phyloP scores from a whole-genome alignment of 805 yeast genomes.

The Starmerella bombicola region DNA sequence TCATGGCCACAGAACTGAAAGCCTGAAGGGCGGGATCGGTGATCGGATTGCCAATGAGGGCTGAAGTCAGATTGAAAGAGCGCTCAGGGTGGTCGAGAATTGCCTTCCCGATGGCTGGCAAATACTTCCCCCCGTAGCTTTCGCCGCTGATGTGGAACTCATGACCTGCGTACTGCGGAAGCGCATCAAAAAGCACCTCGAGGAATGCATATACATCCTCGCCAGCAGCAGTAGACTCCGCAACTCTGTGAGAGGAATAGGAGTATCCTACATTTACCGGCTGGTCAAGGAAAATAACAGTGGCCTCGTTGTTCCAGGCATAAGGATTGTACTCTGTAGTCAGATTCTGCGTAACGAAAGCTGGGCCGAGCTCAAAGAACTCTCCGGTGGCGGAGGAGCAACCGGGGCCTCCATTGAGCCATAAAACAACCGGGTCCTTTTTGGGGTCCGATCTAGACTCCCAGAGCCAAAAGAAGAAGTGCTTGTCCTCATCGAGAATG shows the following conservation, averaged over 20 bases:
- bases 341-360: constrained; percentile 56
- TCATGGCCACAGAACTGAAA: constrained; percentile 81
- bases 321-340: constrained; percentile 68
- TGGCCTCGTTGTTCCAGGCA: constrained; percentile 89
- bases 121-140: constrained; percentile 90
- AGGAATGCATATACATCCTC: constrained; percentile 81
- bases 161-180: constrained; percentile 52
- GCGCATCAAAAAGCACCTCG: constrained; percentile 73
- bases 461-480: constrained; percentile 86
- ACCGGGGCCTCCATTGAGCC: constrained; percentile 98
- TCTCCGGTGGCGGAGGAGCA: constrained; percentile 87
- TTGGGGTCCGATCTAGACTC: constrained; percentile 74
- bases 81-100: constrained; percentile 48
- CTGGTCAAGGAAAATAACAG: constrained; percentile 85
- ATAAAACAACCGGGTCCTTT: constrained; percentile 72
- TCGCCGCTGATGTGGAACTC: constrained; percentile 86
- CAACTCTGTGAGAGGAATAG: constrained; percentile 36
- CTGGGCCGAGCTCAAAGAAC: constrained; percentile 88
- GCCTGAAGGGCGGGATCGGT: constrained; percentile 78
- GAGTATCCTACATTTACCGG: constrained; percentile 94
- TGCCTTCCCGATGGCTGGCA: constrained; percentile 67
- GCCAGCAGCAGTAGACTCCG: constrained; percentile 48
- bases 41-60: constrained; percentile 85
- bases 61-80: constrained; percentile 59
- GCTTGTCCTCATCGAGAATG: constrained; percentile 73